Conservation (phyloP, 441 rosid species). For the Corymbia calophylla region DNA sequence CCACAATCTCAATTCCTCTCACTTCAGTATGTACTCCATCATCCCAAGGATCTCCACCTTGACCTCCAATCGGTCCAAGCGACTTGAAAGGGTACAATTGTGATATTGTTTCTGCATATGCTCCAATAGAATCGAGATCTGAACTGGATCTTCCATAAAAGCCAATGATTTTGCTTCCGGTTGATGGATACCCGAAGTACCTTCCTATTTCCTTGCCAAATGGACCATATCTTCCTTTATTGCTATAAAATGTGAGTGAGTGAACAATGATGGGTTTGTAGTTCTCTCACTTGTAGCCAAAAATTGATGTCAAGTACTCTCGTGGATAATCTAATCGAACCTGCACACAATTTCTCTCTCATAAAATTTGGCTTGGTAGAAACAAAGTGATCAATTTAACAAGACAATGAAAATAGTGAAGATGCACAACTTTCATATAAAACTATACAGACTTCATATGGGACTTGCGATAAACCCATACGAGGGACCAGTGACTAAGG, state of each 20-base stretch:
- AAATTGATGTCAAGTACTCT: neutral
- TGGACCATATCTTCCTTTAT: neutral
- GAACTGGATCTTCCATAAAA: neutral
- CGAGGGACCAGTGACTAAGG: neutral
- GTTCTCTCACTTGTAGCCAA: neutral
- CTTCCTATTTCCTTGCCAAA: neutral
- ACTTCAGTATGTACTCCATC: neutral
- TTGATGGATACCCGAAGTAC: neutral
- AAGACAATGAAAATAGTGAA: neutral
- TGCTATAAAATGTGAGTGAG: neutral
- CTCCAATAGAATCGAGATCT: neutral
- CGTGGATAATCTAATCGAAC: neutral
- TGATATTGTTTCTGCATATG: neutral
- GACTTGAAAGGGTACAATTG: neutral
- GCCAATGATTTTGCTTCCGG: neutral
- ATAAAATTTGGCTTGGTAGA: neutral
- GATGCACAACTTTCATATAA: neutral
- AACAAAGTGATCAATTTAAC: neutral
- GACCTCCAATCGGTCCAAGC: neutral
- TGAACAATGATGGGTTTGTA: neutral
- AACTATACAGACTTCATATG: neutral
- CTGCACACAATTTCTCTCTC: neutral
- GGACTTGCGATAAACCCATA: neutral
- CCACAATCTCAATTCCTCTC: neutral
- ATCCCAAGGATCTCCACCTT: neutral